Conservation (phyloP, 805 yeast species). For the Wickerhamomyces queroliae region DNA sequence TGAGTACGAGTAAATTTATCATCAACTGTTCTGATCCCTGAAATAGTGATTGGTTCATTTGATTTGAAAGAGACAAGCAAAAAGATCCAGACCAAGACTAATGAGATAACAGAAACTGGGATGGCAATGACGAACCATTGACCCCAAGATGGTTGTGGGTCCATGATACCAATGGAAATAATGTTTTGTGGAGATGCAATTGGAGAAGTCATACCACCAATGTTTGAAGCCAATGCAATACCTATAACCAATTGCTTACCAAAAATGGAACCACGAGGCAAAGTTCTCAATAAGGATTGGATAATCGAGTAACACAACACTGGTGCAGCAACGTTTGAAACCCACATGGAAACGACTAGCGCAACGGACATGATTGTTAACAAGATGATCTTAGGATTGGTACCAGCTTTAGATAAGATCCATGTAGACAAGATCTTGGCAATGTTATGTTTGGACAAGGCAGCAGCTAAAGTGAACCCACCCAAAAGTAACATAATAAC, state of each 20-base stretch:
- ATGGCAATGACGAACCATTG: slow-evolving; percentile 88
- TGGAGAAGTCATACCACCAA: slow-evolving; percentile 97
- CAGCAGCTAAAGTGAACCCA: slow-evolving; percentile 94
- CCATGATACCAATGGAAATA: slow-evolving; percentile 84
- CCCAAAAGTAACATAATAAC: slow-evolving; percentile 86
- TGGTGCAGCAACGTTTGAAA: slow-evolving; percentile 96
- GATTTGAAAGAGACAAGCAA: slow-evolving; percentile 60
- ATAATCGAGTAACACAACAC: slow-evolving; percentile 87
- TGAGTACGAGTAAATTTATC: slow-evolving; percentile 72
- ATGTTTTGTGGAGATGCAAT: slow-evolving; percentile 96
- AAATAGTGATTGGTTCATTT: slow-evolving; percentile 36
- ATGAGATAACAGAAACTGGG: slow-evolving; percentile 66
- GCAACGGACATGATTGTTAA: slow-evolving; percentile 84
- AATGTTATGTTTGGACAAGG: slow-evolving; percentile 82
- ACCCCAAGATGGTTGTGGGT: slow-evolving; percentile 80
- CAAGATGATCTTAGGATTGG: slow-evolving; percentile 72
- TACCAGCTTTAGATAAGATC: slow-evolving; percentile 78
- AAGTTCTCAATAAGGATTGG: slow-evolving; percentile 81
- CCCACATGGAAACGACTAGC: slow-evolving; percentile 88
- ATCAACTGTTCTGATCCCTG: slow-evolving; percentile 46
- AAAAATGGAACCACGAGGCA: slow-evolving; percentile 73
- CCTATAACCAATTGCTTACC: slow-evolving; percentile 84
- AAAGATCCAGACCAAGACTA: slow-evolving; percentile 68
- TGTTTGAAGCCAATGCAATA: slow-evolving; percentile 85
- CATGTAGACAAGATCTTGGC: slow-evolving; percentile 83